Conservation (phyloP, 257 asterid genomes). For the Solanum dulcamara region DNA sequence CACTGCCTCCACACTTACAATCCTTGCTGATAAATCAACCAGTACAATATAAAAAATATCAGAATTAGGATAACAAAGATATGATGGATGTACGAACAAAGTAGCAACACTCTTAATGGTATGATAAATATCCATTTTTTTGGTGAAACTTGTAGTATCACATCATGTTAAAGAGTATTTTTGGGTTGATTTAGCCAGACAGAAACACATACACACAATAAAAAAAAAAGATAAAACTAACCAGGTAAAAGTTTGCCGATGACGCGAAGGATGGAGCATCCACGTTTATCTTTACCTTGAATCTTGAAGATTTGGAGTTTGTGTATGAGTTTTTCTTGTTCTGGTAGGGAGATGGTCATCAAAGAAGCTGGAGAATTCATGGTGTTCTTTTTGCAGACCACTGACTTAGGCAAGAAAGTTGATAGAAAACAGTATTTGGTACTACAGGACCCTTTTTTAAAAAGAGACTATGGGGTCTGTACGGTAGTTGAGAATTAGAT, state of each 20-base stretch:
- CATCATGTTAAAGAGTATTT: neutral
- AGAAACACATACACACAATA: neutral
- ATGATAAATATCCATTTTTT: neutral
- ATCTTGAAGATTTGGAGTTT: slow-evolving; percentile 54
- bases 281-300: slow-evolving; percentile 61
- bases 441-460: neutral
- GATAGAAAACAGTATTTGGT: neutral
- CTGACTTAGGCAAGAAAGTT: neutral
- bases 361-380: slow-evolving; percentile 18
- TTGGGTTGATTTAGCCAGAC: neutral
- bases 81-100: neutral
- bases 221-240: slow-evolving; percentile 7
- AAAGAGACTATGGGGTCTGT: neutral
- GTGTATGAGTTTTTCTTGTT: slow-evolving; percentile 38
- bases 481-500: neutral
- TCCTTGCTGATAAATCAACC: slow-evolving; percentile 25
- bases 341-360: slow-evolving; percentile 15
- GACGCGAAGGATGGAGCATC: slow-evolving; percentile 48
- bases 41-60: neutral
- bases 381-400: neutral
- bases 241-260: slow-evolving; percentile 70
- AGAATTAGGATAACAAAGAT: neutral
- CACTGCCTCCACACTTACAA: slow-evolving; percentile 32
- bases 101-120: neutral
- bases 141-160: neutral